Percentiles rank a stretch among this genome's conserved stretches.
Evolutionary conservation across 345 rosid genomes (phyloP).

Genomic region (Brassica juncea): DNA sequence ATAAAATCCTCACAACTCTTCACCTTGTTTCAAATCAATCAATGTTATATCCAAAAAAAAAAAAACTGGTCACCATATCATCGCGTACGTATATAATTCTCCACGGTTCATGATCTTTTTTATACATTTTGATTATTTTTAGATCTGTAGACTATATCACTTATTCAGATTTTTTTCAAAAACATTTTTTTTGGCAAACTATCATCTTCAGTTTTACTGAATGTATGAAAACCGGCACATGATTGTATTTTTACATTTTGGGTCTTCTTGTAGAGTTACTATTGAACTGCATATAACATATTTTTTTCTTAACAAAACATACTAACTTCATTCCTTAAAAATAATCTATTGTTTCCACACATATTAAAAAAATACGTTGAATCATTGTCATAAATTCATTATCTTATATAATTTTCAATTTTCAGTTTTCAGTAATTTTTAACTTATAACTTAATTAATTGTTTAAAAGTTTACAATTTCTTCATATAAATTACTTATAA

Average conservation of each 20-base stretch:
- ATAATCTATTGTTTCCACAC: too few relatives aligned
- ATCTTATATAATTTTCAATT: too few relatives aligned
- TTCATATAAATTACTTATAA: too few relatives aligned
- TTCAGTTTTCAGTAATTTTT: too few relatives aligned
- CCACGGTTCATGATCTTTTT: not conserved
- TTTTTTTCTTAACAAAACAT: not conserved
- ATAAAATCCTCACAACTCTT: slow-evolving; percentile 25
- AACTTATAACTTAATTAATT: too few relatives aligned
- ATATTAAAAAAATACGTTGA: too few relatives aligned
- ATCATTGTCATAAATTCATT: too few relatives aligned
- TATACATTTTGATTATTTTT: not conserved
- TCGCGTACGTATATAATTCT: not conserved
- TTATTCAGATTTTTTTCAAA: not conserved
- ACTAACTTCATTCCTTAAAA: too few relatives aligned
- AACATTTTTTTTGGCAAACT: not conserved
- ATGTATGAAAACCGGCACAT: not conserved
- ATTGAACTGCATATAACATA: not conserved
- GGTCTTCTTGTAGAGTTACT: not conserved
- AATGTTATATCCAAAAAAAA: slow-evolving; percentile 19
- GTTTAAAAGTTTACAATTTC: too few relatives aligned
- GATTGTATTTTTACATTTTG: not conserved
- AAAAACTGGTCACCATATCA: not conserved
- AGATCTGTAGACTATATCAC: not conserved
- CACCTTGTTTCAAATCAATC: not conserved
- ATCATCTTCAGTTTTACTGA: not conserved